Base-by-base conservation (phyloP, 495 filamentous ascomycete species). In the Parathielavia hyrcaniae region DNA sequence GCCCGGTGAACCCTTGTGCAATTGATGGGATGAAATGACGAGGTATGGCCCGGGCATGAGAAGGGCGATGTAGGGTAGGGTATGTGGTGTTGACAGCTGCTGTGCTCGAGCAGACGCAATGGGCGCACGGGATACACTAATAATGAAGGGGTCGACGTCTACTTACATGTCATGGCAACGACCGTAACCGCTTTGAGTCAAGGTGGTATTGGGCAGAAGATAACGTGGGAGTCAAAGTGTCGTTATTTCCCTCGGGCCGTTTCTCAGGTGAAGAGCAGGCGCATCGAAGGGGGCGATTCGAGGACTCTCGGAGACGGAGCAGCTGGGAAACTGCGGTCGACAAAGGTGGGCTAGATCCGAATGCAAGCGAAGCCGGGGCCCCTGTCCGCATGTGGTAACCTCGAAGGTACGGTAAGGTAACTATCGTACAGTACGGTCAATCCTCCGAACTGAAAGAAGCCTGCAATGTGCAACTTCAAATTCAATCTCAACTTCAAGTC, bases 241-340 rank as follows among this genome's bases (percentile, higher is more conserved):
- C 10, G 8, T 38, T n/a, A 30, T 3, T 6, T 30, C 26, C 26
- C 26, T 30, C 3, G 26, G 26, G 26, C 26, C 47, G 51, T 44
- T 26, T 46, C 52, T 55, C 23, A 41, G 26, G 14, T 40, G 40
- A 40, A 46, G 40, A 4, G 17, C 17, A 32, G 47, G 47, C 47
- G 11, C 47, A 35, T 30, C 23, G 39, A 30, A 45, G 8, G 30
- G 52, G 30, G 52, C 52, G 52, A 56, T 20, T 56, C 53, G 26
- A 30, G 6, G 26, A 30, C 26, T 2, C 3, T 2, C 26, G 26
- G 6, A 30, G 26, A 30, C 3, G 3, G 3, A 6, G 26, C 26
- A 6, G 26, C 26, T 30, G 26, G 26, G 26, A 30, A 30, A 30
- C 6, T 2, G 26, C 2, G 26, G 3, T 3, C 3, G 26, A 30